phyloP scores from a whole-genome alignment of 1,139 yeast species.

The Petasospora rhodanensis region DNA sequence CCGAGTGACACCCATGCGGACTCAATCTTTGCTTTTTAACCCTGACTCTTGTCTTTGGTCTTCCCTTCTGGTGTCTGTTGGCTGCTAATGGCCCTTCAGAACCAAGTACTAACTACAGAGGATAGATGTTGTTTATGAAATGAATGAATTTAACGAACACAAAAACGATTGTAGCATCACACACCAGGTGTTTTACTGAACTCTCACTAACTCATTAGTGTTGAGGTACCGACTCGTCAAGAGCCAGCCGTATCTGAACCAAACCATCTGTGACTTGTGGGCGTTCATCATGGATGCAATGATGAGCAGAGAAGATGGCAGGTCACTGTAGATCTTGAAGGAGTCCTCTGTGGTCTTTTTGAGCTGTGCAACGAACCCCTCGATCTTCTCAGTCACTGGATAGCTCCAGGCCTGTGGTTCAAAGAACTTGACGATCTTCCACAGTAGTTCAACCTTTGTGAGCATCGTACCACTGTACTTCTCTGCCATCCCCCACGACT shows the following conservation, averaged over 20 bases:
- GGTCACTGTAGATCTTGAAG: slow-evolving; percentile 40
- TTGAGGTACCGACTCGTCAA: slow-evolving; percentile 58
- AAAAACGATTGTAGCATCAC: too few relatives aligned
- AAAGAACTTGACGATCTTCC: slow-evolving; percentile 3
- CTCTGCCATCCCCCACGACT: slow-evolving; percentile 42
- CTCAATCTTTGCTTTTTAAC: slow-evolving; percentile 32
- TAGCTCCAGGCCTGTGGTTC: too few relatives aligned
- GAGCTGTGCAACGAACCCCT: too few relatives aligned
- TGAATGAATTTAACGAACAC: too few relatives aligned
- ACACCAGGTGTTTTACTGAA: too few relatives aligned
- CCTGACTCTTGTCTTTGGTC: too few relatives aligned
- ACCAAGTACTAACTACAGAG: too few relatives aligned
- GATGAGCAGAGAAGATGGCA: slow-evolving; percentile 54
- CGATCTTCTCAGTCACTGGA: too few relatives aligned
- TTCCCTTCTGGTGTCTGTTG: too few relatives aligned
- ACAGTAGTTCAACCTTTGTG: slow-evolving; percentile 30
- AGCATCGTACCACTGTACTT: slow-evolving; percentile 50
- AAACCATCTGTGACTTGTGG: slow-evolving; percentile 87
- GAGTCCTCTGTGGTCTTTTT: neutral
- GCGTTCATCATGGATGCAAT: slow-evolving; percentile 78
- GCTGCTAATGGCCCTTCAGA: too few relatives aligned
- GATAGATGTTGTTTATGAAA: too few relatives aligned
- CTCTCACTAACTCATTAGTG: slow-evolving; percentile 62
- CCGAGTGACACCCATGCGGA: slow-evolving; percentile 36
- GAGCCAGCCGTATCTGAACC: slow-evolving; percentile 95